phyloP scores from a whole-genome alignment of 331 rosid genomes.

The Telfairia occidentalis region DNA sequence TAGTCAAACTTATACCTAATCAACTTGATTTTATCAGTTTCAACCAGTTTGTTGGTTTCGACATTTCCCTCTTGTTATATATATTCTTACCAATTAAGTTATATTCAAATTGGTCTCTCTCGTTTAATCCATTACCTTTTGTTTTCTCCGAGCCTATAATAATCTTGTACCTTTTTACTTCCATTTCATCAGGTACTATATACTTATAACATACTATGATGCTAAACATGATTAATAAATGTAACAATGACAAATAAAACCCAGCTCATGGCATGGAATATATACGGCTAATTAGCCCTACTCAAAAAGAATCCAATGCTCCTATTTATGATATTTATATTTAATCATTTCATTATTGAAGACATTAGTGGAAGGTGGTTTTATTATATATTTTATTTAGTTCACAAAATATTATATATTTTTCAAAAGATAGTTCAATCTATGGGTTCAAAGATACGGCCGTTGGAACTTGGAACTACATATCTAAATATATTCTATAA shows the following conservation, averaged over 20 bases:
- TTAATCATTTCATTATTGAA: not conserved
- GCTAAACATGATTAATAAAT: not conserved
- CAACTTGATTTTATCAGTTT: too few relatives aligned
- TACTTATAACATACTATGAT: not conserved
- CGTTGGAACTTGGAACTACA: not conserved
- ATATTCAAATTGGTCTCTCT: too few relatives aligned
- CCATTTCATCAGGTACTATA: not conserved
- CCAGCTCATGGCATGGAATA: slow-evolving; percentile 8
- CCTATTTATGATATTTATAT: not conserved
- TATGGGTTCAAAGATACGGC: slow-evolving; percentile 5
- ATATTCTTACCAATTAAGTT: too few relatives aligned
- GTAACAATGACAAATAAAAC: not conserved
- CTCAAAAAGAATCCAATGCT: slow-evolving; percentile 7
- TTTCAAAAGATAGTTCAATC: not conserved
- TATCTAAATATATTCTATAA: not conserved
- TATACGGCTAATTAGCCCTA: not conserved
- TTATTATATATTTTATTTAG: not conserved
- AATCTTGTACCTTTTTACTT: too few relatives aligned
- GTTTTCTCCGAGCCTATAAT: too few relatives aligned
- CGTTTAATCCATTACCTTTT: too few relatives aligned
- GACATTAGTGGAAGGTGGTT: not conserved
- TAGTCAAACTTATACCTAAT: too few relatives aligned
- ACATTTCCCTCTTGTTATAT: too few relatives aligned
- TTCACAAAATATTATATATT: not conserved
- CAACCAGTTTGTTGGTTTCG: too few relatives aligned